Evolutionary conservation across 176 grass and related monocot genomes (phyloP).

Genomic region (Guadua angustifolia): DNA sequence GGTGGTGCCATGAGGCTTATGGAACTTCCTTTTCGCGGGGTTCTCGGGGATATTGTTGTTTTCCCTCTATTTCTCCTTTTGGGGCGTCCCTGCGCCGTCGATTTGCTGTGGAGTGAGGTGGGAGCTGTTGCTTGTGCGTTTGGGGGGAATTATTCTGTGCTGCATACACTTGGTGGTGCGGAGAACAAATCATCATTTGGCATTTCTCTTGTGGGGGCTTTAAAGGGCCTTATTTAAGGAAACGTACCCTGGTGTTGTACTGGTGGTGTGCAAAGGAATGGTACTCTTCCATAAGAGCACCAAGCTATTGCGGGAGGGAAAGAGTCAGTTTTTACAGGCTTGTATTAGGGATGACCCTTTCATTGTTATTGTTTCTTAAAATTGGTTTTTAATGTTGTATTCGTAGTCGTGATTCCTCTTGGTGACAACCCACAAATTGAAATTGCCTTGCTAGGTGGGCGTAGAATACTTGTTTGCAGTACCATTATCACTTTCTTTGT

Average conservation of each 20-base stretch:
- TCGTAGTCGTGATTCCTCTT: conserved; percentile 10
- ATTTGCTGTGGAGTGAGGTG: conserved; percentile 48
- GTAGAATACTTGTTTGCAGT: conserved; percentile 1
- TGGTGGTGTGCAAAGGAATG: conserved; percentile 28
- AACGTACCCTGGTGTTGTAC: conserved; percentile 28
- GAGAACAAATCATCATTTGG: conserved; percentile 45
- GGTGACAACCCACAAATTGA: conserved; percentile 1
- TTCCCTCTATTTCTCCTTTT: conserved; percentile 46
- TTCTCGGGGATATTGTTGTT: conserved; percentile 54
- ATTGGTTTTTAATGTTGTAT: conserved; percentile 5
- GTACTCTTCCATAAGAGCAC: conserved; percentile 22
- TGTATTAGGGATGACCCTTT: background rate
- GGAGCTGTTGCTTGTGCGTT: conserved; percentile 55
- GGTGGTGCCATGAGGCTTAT: conserved; percentile 49
- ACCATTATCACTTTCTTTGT: conserved; percentile 17
- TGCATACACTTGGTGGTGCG: conserved; percentile 49
- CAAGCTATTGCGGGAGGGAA: conserved; percentile 1
- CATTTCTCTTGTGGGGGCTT: conserved; percentile 46
- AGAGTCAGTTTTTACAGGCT: conserved; percentile 1
- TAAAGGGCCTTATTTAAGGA: conserved; percentile 50
- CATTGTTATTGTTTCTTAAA: background rate
- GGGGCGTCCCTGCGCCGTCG: conserved; percentile 43
- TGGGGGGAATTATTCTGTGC: conserved; percentile 57
- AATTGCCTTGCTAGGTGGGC: conserved; percentile 33
- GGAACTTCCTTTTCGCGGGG: conserved; percentile 41